Evolutionary conservation across 2,329 filamentous ascomycete species (phyloP), one percentile per base, ranked within the genome.

Genomic region (Penicillium sp.): DNA sequence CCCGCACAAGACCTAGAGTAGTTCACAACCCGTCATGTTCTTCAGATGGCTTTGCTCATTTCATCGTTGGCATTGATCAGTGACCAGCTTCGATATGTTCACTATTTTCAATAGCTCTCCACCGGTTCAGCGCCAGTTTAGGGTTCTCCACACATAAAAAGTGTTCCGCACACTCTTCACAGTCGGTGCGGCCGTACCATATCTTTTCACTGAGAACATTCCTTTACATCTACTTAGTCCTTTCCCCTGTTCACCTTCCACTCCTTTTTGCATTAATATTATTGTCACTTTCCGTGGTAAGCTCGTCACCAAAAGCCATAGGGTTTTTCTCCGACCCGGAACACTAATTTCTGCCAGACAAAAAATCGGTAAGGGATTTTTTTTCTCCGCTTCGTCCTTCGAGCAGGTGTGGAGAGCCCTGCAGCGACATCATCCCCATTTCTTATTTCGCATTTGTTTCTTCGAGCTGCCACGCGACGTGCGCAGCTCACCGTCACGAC

Each of bases 401-500:
- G 18, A 44, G 44, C 44, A 24, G 45, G 45, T 42, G 45, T 31
- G 51, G 47, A 47, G 44, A 47, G 38, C 24, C 31, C 31, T 45
- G 33, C 12, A 41, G 34, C 21, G 29, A 45, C 13, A 23, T 47
- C 36, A 43, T 26, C 48, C 52, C 42, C 39, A 23, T 38, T 39
- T 29, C 44, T 33, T 28, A 33, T 33, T 49, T 21, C 24, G 18
- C 18, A 21, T 21, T 21, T 21, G 58, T 62, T 65, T 57, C 62
- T 63, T 59, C 64, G 73, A 76, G 73, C 73, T 76, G 73, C 71
- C 70, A 71, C 72, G 58, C 59, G 58, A 63, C 62, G 71, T 73
- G 71, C 67, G 69, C 73, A 74, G 73, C 73, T 76, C 74, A 68
- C 68, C 62, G 70, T 73, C 74, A 78, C 70, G 64, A 78, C 76